Percentiles rank a stretch among this genome's conserved stretches.
These are phyloP conservation scores for Neurospora hispaniola DNA, from an alignment of 495 filamentous ascomycete species.

Conservation along the genomic window DNA sequence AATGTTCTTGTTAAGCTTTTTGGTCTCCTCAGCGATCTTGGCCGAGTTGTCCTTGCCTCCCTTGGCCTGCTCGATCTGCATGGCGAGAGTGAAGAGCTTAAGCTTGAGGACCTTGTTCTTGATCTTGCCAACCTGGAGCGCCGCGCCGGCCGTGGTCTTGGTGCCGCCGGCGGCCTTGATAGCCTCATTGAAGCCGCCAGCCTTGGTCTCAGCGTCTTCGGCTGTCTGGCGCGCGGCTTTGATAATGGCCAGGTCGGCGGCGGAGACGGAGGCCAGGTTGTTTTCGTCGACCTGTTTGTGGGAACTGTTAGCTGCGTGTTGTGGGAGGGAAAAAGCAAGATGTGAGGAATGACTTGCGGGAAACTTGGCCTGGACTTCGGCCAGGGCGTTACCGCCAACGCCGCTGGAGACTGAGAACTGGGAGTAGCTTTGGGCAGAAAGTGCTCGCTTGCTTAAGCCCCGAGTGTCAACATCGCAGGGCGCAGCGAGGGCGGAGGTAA, in stretches of 20 bases:
- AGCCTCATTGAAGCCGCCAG: slow-evolving; percentile 34
- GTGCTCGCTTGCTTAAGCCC: slow-evolving; percentile 5
- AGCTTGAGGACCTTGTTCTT: slow-evolving; percentile 47
- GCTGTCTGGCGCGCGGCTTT: slow-evolving; percentile 26
- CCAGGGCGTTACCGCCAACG: slow-evolving; percentile 32
- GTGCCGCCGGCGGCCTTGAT: slow-evolving; percentile 28
- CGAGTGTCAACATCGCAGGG: slow-evolving; percentile 6
- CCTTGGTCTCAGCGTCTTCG: slow-evolving; percentile 29
- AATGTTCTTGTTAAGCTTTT: slow-evolving; percentile 38
- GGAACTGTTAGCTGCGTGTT: neutral
- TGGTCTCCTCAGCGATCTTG: slow-evolving; percentile 26
- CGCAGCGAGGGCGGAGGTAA: slow-evolving; percentile 16
- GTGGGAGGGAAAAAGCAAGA: neutral
- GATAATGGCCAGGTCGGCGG: slow-evolving; percentile 30
- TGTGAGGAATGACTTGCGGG: slow-evolving; percentile 19
- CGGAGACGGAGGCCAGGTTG: slow-evolving; percentile 25
- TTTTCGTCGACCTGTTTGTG: slow-evolving; percentile 22
- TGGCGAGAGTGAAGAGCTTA: slow-evolving; percentile 25
- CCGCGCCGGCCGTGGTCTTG: slow-evolving; percentile 16
- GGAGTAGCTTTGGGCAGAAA: slow-evolving; percentile 16
- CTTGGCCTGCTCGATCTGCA: slow-evolving; percentile 27
- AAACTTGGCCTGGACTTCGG: slow-evolving; percentile 33
- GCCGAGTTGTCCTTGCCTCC: slow-evolving; percentile 20
- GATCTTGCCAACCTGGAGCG: slow-evolving; percentile 42
- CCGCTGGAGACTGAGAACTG: slow-evolving; percentile 32